A percentile compares a stretch with the other conserved stretches of the same genome.
Evolutionary conservation across 2,329 filamentous ascomycete genomes (phyloP).

Genomic region (Pseudopithomyces maydicus): DNA sequence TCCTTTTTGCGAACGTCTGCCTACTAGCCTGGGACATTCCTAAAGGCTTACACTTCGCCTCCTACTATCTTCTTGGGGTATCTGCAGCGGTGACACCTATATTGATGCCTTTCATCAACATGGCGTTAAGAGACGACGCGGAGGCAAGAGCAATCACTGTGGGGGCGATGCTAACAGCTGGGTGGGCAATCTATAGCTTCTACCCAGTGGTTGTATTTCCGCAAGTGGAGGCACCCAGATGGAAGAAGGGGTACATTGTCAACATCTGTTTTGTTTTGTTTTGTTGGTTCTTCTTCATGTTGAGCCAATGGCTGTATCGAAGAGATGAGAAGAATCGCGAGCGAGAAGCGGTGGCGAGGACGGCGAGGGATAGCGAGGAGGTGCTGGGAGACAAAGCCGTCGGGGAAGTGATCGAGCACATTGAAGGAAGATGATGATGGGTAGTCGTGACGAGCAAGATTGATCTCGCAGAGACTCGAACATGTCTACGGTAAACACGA

Average conservation of each 20-base stretch:
- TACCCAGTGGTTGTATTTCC: conserved; percentile 44
- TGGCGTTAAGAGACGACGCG: conserved; percentile 48
- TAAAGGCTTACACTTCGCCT: conserved; percentile 46
- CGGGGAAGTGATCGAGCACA: conserved; percentile 26
- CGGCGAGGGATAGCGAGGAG: conserved; percentile 34
- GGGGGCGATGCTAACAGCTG: conserved; percentile 50
- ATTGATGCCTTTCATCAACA: conserved; percentile 45
- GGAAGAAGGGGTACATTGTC: conserved; percentile 56
- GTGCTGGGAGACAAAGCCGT: conserved; percentile 25
- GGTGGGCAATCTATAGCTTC: conserved; percentile 43
- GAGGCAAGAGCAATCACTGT: conserved; percentile 58
- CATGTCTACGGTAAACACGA: too few relatives aligned
- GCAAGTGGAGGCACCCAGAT: conserved; percentile 49
- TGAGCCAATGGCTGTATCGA: conserved; percentile 45
- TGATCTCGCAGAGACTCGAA: too few relatives aligned
- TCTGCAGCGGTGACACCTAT: conserved; percentile 43
- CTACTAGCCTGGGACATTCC: conserved; percentile 59
- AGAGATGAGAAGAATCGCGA: conserved; percentile 33
- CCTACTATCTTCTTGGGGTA: conserved; percentile 42
- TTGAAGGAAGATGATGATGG: conserved; percentile 18
- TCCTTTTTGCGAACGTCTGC: conserved; percentile 52
- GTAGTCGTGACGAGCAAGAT: background rate
- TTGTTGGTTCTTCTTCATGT: conserved; percentile 50
- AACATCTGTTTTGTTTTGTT: conserved; percentile 54
- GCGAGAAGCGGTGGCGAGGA: conserved; percentile 7